Evolutionary conservation across 2,329 filamentous ascomycete species (phyloP).

Genomic region (Thelonectria rubi): DNA sequence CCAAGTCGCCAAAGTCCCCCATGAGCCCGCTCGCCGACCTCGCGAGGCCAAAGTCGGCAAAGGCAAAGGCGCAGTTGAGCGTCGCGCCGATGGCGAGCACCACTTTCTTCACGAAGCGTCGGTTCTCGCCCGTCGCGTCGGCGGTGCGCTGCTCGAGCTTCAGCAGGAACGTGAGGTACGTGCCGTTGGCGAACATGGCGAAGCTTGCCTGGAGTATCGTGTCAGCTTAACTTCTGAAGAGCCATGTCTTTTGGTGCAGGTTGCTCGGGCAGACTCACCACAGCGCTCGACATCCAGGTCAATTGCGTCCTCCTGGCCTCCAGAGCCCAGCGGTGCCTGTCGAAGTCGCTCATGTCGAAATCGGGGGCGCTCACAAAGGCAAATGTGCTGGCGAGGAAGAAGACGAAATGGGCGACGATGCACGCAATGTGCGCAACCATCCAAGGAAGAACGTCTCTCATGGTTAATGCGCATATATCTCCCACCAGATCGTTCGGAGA

Average conservation of each 20-base stretch:
- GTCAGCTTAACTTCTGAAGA: too few species aligned
- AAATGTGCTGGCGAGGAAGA: not conserved
- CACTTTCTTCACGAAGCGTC: not conserved
- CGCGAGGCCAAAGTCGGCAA: not conserved
- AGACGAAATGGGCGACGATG: not conserved
- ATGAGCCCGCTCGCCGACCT: not conserved
- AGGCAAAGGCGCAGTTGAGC: not conserved
- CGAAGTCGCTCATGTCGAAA: not conserved
- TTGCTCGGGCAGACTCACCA: not conserved
- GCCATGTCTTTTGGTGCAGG: too few species aligned
- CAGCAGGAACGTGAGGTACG: not conserved
- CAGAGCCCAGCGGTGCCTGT: not conserved
- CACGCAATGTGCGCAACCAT: not conserved
- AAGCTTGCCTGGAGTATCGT: not conserved
- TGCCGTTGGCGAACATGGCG: not conserved
- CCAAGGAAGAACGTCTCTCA: not conserved
- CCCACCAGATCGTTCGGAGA: not conserved
- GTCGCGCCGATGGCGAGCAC: not conserved
- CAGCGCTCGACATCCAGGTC: not conserved
- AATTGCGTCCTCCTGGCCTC: not conserved
- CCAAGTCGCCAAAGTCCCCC: not conserved
- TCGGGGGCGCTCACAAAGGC: not conserved
- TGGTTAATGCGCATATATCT: not conserved
- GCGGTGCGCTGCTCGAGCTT: not conserved
- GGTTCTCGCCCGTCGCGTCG: not conserved